These are phyloP conservation scores for Trametes sp. DNA, from an alignment of 1,284 basidiomycete species.

Conservation along the genomic window DNA sequence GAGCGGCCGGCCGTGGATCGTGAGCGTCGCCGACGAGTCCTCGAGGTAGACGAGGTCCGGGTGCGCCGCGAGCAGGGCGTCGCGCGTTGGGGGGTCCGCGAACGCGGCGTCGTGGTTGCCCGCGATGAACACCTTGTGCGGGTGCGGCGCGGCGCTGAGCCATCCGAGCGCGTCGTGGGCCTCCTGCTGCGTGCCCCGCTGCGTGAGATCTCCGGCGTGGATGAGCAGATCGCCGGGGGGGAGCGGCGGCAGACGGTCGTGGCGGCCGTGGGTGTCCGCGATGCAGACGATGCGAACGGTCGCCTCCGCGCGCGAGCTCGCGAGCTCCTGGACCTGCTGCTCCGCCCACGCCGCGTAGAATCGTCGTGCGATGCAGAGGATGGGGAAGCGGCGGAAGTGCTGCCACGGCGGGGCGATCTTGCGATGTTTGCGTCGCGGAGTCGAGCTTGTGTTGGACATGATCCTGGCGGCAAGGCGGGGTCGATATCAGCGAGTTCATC, in stretches of 20 bases:
- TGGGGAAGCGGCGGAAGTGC: conserved; percentile 5
- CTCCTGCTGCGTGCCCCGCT: conserved; percentile 45
- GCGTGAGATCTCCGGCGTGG: conserved; percentile 49
- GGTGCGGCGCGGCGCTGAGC: conserved; percentile 43
- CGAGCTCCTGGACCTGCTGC: background rate
- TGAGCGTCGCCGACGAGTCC: conserved; percentile 36
- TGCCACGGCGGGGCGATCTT: background rate
- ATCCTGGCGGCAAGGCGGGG: too few species aligned
- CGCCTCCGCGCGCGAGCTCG: background rate
- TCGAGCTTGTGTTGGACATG: too few species aligned
- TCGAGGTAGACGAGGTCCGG: conserved; percentile 41
- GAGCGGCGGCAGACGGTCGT: conserved; percentile 39
- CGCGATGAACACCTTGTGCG: conserved; percentile 48
- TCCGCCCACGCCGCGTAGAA: conserved; percentile 7
- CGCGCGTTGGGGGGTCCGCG: conserved; percentile 1
- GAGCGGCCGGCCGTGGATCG: conserved; percentile 38
- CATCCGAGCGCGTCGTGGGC: conserved; percentile 39
- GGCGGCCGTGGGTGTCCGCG: conserved; percentile 49
- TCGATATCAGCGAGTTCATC: too few species aligned
- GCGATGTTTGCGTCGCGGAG: background rate
- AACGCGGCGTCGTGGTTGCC: conserved; percentile 50
- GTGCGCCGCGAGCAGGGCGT: conserved; percentile 17
- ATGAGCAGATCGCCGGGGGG: conserved; percentile 51
- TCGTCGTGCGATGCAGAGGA: conserved; percentile 8
- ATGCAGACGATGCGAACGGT: conserved; percentile 43